Evolutionary conservation across 2,329 filamentous ascomycete species (phyloP).

Genomic region (Xylariaceae sp.): DNA sequence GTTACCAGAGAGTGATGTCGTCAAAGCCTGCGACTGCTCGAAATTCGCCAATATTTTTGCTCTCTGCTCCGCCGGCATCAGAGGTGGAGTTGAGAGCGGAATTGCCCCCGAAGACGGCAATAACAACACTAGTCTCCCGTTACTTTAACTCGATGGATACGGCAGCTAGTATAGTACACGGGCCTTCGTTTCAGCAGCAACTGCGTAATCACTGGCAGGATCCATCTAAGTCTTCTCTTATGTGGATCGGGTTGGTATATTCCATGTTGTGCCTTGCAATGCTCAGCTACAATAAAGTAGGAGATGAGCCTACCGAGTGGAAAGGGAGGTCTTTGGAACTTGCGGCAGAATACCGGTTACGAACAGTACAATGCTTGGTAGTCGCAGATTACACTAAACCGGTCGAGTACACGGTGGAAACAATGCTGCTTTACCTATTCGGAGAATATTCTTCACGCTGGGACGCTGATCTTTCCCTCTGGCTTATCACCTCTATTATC

Average conservation of each 20-base stretch:
- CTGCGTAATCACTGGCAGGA: slow-evolving; percentile 69
- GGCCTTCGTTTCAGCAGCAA: slow-evolving; percentile 81
- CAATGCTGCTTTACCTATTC: slow-evolving; percentile 74
- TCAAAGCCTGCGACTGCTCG: slow-evolving; percentile 62
- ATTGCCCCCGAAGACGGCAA: slow-evolving; percentile 77
- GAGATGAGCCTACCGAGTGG: slow-evolving; percentile 79
- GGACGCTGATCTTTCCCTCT: slow-evolving; percentile 72
- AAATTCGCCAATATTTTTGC: slow-evolving; percentile 75
- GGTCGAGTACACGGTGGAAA: slow-evolving; percentile 75
- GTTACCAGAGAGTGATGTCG: slow-evolving; percentile 74
- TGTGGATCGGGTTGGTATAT: slow-evolving; percentile 79
- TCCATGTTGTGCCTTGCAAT: slow-evolving; percentile 76
- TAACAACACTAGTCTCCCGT: slow-evolving; percentile 82
- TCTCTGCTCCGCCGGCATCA: slow-evolving; percentile 72
- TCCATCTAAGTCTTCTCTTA: slow-evolving; percentile 70
- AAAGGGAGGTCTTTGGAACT: slow-evolving; percentile 65
- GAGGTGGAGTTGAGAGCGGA: slow-evolving; percentile 77
- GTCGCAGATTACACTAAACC: slow-evolving; percentile 78
- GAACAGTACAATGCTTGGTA: slow-evolving; percentile 77
- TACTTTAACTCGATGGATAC: slow-evolving; percentile 86
- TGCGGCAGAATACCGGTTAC: slow-evolving; percentile 66
- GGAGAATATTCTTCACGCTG: slow-evolving; percentile 73
- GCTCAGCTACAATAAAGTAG: slow-evolving; percentile 77
- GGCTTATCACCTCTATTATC: slow-evolving; percentile 58
- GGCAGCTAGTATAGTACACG: slow-evolving; percentile 75